Evolutionary conservation across 2,329 filamentous ascomycete species (phyloP), one percentile per base, ranked within the genome.

Genomic region (Elsinoe ampelina): DNA sequence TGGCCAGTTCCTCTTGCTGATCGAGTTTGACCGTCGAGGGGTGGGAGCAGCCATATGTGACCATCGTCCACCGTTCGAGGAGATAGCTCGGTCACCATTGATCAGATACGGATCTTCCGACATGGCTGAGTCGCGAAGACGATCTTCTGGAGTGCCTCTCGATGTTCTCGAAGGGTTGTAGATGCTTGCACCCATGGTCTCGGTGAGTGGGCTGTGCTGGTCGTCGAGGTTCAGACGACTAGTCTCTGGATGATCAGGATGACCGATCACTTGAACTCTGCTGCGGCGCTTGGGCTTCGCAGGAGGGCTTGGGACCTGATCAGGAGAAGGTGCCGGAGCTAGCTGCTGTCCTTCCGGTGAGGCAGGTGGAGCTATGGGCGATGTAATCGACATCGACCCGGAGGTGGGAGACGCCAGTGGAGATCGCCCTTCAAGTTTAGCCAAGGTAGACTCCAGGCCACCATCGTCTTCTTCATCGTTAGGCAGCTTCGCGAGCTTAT

Each of bases 401-500:
- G 34, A 13, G 43, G 47, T 19, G 45, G 54, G 35, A 11, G 52
- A 54, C 17, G 43, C 30, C 15, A 52, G 12, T 6, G 48, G 48
- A n/a, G 48, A 93, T 63, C 83, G 92, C 8, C 93, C 93, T 73
- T 98, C 93, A 0, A 98, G 78, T 66, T 97, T 98, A 63, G 91
- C 73, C 52, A 98, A 71, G 0, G 93, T 89, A n/a, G 91, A 90
- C 67, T 97, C 93, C 22, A 97, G 84, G 11, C 92, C 92, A 5
- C 89, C 89, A 66, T 95, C 75, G 45, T 74, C 74, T 19, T 73
- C 88, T 45, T 86, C 85, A 59, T 95, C 89, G 66, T 96, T 91
- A 0, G 92, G 89, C 22, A 97, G 88, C 57, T 87, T 84, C 1
- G 91, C 89, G 55, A 98, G 81, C 63, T 88, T 88, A 58, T 91